Evolutionary conservation across 2,329 filamentous ascomycete species (phyloP), one percentile per base, ranked within the genome.

Genomic region (Anthostomella pinea): DNA sequence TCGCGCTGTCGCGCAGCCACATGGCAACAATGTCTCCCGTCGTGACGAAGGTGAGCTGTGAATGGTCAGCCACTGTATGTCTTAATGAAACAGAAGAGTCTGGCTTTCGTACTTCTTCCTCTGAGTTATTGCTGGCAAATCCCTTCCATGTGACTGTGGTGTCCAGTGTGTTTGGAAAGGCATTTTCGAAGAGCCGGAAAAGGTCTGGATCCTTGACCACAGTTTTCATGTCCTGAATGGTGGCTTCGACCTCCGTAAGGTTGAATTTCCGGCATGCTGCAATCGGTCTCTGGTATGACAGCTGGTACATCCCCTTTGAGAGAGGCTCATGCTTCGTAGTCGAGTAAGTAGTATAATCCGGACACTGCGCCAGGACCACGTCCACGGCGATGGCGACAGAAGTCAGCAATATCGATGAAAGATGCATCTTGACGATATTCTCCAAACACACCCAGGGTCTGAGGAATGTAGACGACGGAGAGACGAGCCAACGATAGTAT

Each of bases 11-110:
- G 30, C 91, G 81, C 34, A 96, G 69, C 91, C 91, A 97, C 65
- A 95, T 89, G 1, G 91, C 90, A 49, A 94, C 83, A 59, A 95
- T 95, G 54, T 94, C 87, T 19, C 87, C 88, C 0, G 87, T 94
- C 21, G 90, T 85, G 42, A 90, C 79, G 57, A 90, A 91, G 33
- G 80, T 83, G 48, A 91, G 83, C 41, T 79, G 34, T 18, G 15
- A 5, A 32, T 51, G 48, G 78, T 78, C 48, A 77, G 10, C 24
- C 22, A 24, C 13, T 16, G 8, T 22, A 10, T 16, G 6, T 28
- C 14, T 16, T 14, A 79, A 45, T 25, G 78, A 52, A 46, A 77
- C 78, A 5, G n/a, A n/a, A n/a, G n/a, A n/a, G n/a, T n/a, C n/a
- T n/a, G n/a, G n/a, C n/a, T n/a, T n/a, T n/a, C 75, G 73, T 41